These are phyloP conservation scores for Cucurbita pepo DNA, from an alignment of 306 rosid species.

Conservation along the genomic window DNA sequence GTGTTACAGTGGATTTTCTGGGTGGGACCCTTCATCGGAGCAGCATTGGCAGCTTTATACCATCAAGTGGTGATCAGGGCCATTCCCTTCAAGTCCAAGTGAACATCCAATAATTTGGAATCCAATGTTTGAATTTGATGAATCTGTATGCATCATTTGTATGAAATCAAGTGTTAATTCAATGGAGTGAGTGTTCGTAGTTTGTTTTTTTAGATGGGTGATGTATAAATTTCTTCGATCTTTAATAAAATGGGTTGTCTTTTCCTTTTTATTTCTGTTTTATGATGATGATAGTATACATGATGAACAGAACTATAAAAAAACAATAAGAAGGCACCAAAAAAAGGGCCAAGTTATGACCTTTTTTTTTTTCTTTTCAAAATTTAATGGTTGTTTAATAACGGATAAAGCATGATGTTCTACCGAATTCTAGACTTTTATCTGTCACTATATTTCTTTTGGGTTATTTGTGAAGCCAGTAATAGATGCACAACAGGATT, in stretches of 20 bases:
- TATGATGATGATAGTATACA: too few relatives aligned
- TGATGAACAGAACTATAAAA: too few relatives aligned
- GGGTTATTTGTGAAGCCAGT: not conserved
- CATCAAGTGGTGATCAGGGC: constrained; percentile 48
- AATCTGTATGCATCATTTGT: not conserved
- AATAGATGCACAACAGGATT: too few relatives aligned
- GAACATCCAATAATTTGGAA: not conserved
- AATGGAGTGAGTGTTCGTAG: not conserved
- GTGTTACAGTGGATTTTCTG: constrained; percentile 42
- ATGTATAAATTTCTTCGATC: not conserved
- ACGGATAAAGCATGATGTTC: not conserved
- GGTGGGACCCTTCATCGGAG: constrained; percentile 51
- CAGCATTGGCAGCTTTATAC: constrained; percentile 47
- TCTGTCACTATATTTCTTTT: not conserved
- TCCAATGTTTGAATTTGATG: not conserved
- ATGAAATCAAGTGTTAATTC: not conserved
- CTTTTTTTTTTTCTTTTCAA: not conserved
- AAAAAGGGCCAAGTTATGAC: not conserved
- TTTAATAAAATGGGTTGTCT: not conserved
- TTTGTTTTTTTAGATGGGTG: not conserved
- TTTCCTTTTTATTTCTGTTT: too few relatives aligned
- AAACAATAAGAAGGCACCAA: too few relatives aligned
- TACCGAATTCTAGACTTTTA: not conserved
- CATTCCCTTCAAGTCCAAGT: constrained; percentile 37
- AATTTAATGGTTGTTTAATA: not conserved